These are phyloP conservation scores for Leishmania aethiopica DNA, from an alignment of 208 protist species.

Conservation along the genomic window DNA sequence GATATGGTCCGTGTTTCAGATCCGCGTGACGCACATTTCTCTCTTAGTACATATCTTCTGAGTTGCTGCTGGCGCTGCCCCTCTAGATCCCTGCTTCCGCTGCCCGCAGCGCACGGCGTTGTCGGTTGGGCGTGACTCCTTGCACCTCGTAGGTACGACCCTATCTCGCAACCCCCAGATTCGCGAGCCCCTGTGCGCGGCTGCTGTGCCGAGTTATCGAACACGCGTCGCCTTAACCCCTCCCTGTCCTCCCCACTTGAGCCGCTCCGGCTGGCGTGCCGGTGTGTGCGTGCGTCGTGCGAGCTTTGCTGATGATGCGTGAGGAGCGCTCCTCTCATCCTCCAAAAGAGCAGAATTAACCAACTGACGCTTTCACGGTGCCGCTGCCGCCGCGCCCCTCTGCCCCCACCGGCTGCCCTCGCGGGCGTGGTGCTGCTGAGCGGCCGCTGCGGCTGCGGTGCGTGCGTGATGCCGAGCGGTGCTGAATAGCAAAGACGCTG, in stretches of 20 bases:
- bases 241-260: neutral
- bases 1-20: slow-evolving; percentile 88
- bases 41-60: slow-evolving; percentile 63
- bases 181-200: neutral
- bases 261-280: neutral
- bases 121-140: slow-evolving; percentile 45
- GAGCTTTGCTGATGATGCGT: slow-evolving; percentile 42
- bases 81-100: neutral
- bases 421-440: slow-evolving; percentile 10
- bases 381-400: neutral
- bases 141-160: slow-evolving; percentile 21
- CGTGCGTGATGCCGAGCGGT: slow-evolving; percentile 36
- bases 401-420: neutral
- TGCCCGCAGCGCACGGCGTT: slow-evolving; percentile 30
- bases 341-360: slow-evolving; percentile 53
- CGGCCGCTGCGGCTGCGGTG: neutral
- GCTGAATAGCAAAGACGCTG: slow-evolving; percentile 13
- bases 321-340: slow-evolving; percentile 43
- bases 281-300: neutral
- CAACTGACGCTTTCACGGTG: slow-evolving; percentile 26
- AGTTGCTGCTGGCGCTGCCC: slow-evolving; percentile 10
- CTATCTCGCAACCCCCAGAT: slow-evolving; percentile 59
- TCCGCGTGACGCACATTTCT: slow-evolving; percentile 56
- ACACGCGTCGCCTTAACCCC: too few relatives aligned
- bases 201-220: too few relatives aligned